Percentiles rank a stretch among this genome's conserved stretches.
Evolutionary conservation across 228 moss, liverwort and hornwort genomes (phyloP).

Genomic region (Sphagnum fallax): DNA sequence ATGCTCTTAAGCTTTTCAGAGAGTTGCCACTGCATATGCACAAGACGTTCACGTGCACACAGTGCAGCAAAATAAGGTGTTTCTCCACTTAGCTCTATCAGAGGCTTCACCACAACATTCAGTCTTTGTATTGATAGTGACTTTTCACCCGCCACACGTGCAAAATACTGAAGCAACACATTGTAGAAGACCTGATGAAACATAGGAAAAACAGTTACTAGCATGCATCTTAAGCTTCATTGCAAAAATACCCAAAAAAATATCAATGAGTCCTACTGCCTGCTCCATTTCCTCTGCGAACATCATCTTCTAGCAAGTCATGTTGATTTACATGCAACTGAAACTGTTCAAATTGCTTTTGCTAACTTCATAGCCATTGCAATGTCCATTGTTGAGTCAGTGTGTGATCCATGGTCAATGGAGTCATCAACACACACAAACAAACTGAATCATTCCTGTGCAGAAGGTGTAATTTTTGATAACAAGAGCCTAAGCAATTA

Average conservation of each 20-base stretch:
- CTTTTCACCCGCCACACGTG: slow-evolving; percentile 65
- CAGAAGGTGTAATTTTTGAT: too few species aligned
- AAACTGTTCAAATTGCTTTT: too few species aligned
- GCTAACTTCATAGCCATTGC: too few species aligned
- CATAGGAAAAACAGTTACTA: neutral
- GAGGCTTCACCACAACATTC: slow-evolving; percentile 66
- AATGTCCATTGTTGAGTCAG: too few species aligned
- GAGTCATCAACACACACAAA: too few species aligned
- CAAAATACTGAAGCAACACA: slow-evolving; percentile 91
- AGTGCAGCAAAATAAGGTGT: slow-evolving; percentile 81
- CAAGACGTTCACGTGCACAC: slow-evolving; percentile 89
- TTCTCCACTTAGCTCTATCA: slow-evolving; percentile 76
- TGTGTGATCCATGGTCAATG: too few species aligned
- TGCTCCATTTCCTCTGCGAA: too few species aligned
- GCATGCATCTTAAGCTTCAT: neutral
- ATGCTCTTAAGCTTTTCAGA: slow-evolving; percentile 66
- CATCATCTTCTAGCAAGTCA: too few species aligned
- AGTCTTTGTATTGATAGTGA: slow-evolving; percentile 61
- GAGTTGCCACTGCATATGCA: slow-evolving; percentile 77
- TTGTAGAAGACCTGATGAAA: slow-evolving; percentile 76
- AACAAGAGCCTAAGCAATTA: neutral
- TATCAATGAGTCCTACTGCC: neutral
- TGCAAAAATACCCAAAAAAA: neutral
- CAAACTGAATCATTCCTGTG: too few species aligned
- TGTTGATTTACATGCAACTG: too few species aligned